Conservation (phyloP, 495 filamentous ascomycete genomes). For the Xylaria castorea region DNA sequence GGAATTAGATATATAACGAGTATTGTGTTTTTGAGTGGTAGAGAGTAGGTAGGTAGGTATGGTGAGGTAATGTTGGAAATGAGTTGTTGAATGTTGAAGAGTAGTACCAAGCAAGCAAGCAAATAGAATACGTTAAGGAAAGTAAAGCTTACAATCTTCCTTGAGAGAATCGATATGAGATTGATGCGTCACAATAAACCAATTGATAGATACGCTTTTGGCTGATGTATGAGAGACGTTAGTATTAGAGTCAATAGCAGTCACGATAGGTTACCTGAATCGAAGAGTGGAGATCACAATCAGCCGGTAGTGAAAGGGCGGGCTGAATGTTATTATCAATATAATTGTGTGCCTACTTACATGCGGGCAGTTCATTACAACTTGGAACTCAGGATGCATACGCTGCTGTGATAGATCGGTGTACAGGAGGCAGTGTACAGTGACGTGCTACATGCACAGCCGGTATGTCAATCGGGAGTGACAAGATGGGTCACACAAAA, state of each 20-base stretch:
- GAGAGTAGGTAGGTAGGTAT: neutral
- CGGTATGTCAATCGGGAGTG: neutral
- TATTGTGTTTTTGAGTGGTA: neutral
- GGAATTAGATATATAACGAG: neutral
- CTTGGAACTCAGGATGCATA: neutral
- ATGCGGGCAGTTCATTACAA: neutral
- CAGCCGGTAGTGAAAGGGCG: neutral
- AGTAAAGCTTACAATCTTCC: neutral
- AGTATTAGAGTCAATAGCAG: neutral
- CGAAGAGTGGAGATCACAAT: neutral
- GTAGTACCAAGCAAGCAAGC: neutral
- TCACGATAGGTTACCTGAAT: neutral
- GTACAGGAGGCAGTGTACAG: neutral
- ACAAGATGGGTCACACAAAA: neutral
- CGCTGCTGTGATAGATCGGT: neutral
- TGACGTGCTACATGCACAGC: conserved; percentile 4
- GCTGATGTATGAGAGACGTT: neutral
- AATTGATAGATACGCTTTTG: neutral
- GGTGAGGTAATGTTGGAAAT: neutral
- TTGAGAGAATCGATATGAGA: neutral
- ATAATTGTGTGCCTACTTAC: neutral
- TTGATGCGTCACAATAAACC: neutral
- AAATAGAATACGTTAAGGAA: neutral
- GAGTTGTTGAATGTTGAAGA: neutral
- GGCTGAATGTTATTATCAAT: neutral